These are phyloP conservation scores for Glycyrrhiza uralensis DNA, from an alignment of 306 rosid species.

Conservation along the genomic window DNA sequence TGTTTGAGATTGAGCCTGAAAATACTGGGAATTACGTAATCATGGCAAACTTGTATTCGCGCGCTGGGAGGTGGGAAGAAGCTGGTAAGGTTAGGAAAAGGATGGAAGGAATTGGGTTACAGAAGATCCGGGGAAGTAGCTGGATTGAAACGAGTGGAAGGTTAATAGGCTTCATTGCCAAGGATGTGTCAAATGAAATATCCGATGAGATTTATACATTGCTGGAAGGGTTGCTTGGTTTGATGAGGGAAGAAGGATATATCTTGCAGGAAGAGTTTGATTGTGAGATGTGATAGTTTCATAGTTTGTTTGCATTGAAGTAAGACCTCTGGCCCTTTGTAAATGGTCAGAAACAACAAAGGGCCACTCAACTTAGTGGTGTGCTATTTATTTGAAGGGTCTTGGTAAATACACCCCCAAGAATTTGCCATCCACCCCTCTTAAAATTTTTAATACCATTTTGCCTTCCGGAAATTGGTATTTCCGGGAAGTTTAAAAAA, in stretches of 20 bases:
- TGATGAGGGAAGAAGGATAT: slow-evolving; percentile 59
- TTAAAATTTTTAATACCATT: too few species aligned
- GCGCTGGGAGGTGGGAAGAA: slow-evolving; percentile 78
- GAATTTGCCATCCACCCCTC: too few species aligned
- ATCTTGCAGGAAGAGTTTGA: slow-evolving; percentile 43
- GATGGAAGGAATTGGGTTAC: slow-evolving; percentile 58
- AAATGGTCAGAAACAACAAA: not conserved
- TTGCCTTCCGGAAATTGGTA: too few species aligned
- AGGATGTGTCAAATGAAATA: slow-evolving; percentile 51
- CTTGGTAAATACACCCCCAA: too few species aligned
- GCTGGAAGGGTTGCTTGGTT: slow-evolving; percentile 55
- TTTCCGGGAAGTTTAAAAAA: too few species aligned
- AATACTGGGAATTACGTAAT: slow-evolving; percentile 73
- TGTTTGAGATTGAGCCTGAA: slow-evolving; percentile 72
- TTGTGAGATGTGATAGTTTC: slow-evolving; percentile 30
- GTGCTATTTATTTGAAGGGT: too few species aligned
- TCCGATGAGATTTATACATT: slow-evolving; percentile 47
- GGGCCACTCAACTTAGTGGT: not conserved
- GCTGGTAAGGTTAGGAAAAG: slow-evolving; percentile 62
- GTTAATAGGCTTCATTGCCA: slow-evolving; percentile 45
- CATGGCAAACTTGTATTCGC: slow-evolving; percentile 85
- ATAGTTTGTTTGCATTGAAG: not conserved
- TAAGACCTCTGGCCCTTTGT: not conserved
- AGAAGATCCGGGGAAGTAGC: slow-evolving; percentile 69
- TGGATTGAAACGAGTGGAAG: slow-evolving; percentile 65